A percentile compares a stretch with the other conserved stretches of the same genome.
Evolutionary conservation across 1,139 yeast species (phyloP).

Genomic region (Yamadazyma mexicana): DNA sequence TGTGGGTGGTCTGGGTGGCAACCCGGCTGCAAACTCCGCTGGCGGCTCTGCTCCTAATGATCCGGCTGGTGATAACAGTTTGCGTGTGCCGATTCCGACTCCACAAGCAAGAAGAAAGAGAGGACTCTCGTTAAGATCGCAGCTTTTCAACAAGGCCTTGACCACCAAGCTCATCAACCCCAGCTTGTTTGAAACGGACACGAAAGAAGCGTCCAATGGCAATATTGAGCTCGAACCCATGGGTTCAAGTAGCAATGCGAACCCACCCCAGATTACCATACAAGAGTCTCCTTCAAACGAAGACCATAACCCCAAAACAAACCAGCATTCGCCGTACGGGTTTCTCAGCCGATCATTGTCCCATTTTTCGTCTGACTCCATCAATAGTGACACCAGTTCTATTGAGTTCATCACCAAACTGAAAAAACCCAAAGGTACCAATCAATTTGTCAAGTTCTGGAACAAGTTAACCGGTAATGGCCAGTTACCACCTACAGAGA

Average conservation of each 20-base stretch:
- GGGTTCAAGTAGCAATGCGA: not conserved
- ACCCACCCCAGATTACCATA: constrained; percentile 18
- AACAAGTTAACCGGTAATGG: constrained; percentile 40
- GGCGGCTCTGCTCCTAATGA: not conserved
- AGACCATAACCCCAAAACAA: no score
- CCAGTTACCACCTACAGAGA: constrained; percentile 52
- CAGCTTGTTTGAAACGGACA: constrained; percentile 8
- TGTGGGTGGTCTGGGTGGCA: no score
- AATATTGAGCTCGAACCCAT: not conserved
- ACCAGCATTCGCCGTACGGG: constrained; percentile 15
- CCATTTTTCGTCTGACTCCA: constrained; percentile 27
- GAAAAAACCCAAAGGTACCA: constrained; percentile 10
- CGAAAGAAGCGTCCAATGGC: not conserved
- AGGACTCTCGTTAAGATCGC: constrained; percentile 74
- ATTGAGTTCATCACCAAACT: constrained; percentile 22
- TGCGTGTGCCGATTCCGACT: constrained; percentile 14
- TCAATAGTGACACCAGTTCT: constrained; percentile 20
- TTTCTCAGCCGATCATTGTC: constrained; percentile 20
- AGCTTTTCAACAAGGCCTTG: constrained; percentile 60
- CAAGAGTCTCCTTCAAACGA: constrained; percentile 3
- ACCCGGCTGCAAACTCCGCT: not conserved
- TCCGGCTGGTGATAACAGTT: constrained; percentile 1
- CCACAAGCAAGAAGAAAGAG: constrained; percentile 52
- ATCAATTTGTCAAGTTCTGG: constrained; percentile 13
- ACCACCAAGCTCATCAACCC: constrained; percentile 16